Base-by-base conservation (phyloP, 192 early-diverging fungal species). In the Backusella australiensis region DNA sequence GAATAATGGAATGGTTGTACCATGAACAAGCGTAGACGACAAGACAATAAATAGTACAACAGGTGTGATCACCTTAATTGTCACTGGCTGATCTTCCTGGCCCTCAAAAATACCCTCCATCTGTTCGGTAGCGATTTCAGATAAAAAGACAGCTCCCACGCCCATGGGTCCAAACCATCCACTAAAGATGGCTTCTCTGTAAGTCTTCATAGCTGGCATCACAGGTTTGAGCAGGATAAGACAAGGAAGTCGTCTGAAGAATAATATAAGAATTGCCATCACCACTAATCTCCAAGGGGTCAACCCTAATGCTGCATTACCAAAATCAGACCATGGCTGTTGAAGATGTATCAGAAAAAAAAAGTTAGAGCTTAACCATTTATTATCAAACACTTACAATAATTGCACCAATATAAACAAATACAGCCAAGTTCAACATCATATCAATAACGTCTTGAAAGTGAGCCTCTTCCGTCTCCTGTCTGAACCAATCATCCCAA, bases 81-180 rank as follows among this genome's bases (percentile, higher is more conserved):
- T 69, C 3, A 76, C 68, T 14, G 69, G 73, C 6, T 66, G 63
- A 21, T 75, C 38, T 69, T 63, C 35, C 14, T 67, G 21, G 1
- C 74, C 78, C 7, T 66, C 39, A 52, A 68, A 76, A 8, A 79
- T 69, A 14, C 56, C 23, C 63, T 80, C 65, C 23, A 83, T 67
- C 46, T 85, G 78, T 77, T 84, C 75, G 32, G 81, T 82, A 6
- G 85, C 82, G 17, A 89, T 67, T 19, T 79, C 83, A 5, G 82
- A 70, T 44, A 85, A 84, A 36, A 86, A 89, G 11, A 89, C 85
- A 14, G 88, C 86, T 26, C 88, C 86, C 12, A 83, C 72, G 34
- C 80, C 78, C 65, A 98, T 93, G 4, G 96, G 96, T 0, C 95
- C 96, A 78, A 98, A 98, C 94, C 94, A 98, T 17, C 95, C 95